Base-by-base conservation (phyloP, 495 filamentous ascomycete genomes). In the Penicillium turbatum region DNA sequence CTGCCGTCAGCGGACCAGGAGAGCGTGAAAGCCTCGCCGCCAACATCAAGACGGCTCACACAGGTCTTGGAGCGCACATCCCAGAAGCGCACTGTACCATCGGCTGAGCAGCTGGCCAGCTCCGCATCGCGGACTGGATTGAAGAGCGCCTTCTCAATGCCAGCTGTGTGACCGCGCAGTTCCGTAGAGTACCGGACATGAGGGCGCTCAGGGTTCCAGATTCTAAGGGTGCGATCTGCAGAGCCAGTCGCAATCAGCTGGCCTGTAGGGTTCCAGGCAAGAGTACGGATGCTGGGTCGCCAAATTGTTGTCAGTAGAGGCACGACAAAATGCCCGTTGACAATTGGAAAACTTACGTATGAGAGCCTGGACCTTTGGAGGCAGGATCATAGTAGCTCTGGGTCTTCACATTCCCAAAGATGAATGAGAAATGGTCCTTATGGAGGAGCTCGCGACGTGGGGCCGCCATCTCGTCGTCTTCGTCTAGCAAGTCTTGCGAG, bases 41-140 rank as follows among this genome's bases (percentile, higher is more conserved):
- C 84, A n/a, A 88, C 82, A 65, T 88, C 89, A 2, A 92, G 75
- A 54, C 87, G 87, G 59, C 89, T 90, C 32, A 89, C 80, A 48
- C 87, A 89, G 5, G 72, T 79, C 68, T 90, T 92, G 19, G 81
- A 88, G 56, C 91, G 80, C 15, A 95, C 89, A 65, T 98, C 95
- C 93, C 93, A 98, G 57, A 98, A 84, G 54, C 87, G 83, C 54
- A 95, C 87, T 13, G 86, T 85, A 1, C 92, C 92, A 68, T 97
- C 93, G 10, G 76, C 80, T 19, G 88, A 88, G 56, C 90, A 84
- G 60, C 89, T 96, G 36, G 88, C 92, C 5, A 98, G 73, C 68
- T 95, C 90, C 6, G 88, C 86, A 57, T 97, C 91, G 58, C 87
- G 89, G 6, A 82, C 80, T 2, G 93, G 93, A 60, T 96, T 92